These are phyloP conservation scores for Penstemon barbatus DNA, from an alignment of 257 asterid genomes.

Conservation along the genomic window DNA sequence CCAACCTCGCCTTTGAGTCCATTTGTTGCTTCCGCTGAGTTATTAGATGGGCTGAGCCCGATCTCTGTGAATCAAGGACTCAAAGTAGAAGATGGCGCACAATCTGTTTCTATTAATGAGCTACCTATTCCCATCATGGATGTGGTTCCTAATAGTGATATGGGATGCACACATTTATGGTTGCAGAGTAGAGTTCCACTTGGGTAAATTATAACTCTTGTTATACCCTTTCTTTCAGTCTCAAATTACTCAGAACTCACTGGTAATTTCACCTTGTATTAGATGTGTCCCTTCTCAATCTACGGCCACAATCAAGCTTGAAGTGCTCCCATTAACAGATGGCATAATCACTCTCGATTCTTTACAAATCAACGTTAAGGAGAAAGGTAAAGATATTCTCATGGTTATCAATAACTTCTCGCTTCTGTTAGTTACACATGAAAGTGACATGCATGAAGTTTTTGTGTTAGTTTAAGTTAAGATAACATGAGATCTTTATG, in stretches of 20 bases:
- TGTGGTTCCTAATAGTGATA: constrained; percentile 67
- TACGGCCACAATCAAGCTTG: constrained; percentile 90
- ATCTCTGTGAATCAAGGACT: constrained; percentile 38
- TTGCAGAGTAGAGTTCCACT: constrained; percentile 96
- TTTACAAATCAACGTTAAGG: constrained; percentile 77
- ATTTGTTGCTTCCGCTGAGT: constrained; percentile 44
- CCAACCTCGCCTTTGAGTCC: constrained; percentile 63
- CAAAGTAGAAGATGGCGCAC: constrained; percentile 41
- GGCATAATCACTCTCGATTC: constrained; percentile 97
- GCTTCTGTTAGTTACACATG: background rate
- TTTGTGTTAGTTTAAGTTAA: background rate
- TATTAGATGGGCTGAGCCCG: constrained; percentile 41
- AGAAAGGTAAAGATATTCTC: constrained; percentile 61
- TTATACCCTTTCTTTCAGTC: constrained; percentile 15
- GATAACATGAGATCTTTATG: constrained; percentile 1
- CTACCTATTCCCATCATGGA: constrained; percentile 45
- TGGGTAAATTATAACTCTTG: constrained; percentile 57
- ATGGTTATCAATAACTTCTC: constrained; percentile 23
- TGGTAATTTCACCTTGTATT: constrained; percentile 26
- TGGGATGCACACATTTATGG: constrained; percentile 96
- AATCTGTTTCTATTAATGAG: constrained; percentile 41
- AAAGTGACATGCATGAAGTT: no score
- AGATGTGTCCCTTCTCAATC: constrained; percentile 91
- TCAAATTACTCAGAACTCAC: constrained; percentile 9
- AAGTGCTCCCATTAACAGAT: constrained; percentile 95